Base-by-base conservation (phyloP, 352 stramenopile genomes). In the Phytophthora cryptogea region DNA sequence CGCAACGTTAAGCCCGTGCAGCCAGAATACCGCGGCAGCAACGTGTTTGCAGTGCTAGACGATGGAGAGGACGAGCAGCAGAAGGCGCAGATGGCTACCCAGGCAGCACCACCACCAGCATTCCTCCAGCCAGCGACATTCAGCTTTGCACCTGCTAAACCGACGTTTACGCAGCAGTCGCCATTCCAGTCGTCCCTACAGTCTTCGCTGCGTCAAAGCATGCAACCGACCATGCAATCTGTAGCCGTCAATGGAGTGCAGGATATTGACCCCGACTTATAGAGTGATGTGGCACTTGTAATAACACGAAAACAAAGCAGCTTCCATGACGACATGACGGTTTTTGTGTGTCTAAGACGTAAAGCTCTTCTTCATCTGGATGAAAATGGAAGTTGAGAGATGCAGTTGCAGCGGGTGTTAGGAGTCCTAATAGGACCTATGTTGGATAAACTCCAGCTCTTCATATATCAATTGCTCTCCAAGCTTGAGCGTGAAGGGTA, bases 81-180 rank as follows among this genome's bases (percentile, higher is more conserved):
- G 40, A 39, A 43, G 4, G 8, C 53, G 46, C 30, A 59, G 60
- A 59, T 41, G 52, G 10, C 49, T 7, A 11, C 57, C 27, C 44
- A 63, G 26, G 8, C 58, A 44, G 14, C 47, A 45, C 27, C 47
- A 54, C 27, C 39, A 11, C 37, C 78, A 8, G 59, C 56, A 39
- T 83, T 89, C 53, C 63, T 92, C 50, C 80, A 84, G 56, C 79
- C 83, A 10, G 80, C 83, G 27, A 92, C 83, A 6, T 92, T 92
- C 50, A 78, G 61, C n/a, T 87, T 92, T 35, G 49, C 37, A 1
- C 49, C 59, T 5, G 31, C 39, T 13, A 62, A 72, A 13, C 40
- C 66, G 7, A 66, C 54, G 11, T 72, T 74, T 27, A 51, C 39
- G 23, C 41, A 76, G 3, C 66, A 66, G 45, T 51, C 62, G 28